Evolutionary conservation across 257 asterid species (phyloP), one percentile per base, ranked within the genome.

Genomic region (Lavandula angustifolia): DNA sequence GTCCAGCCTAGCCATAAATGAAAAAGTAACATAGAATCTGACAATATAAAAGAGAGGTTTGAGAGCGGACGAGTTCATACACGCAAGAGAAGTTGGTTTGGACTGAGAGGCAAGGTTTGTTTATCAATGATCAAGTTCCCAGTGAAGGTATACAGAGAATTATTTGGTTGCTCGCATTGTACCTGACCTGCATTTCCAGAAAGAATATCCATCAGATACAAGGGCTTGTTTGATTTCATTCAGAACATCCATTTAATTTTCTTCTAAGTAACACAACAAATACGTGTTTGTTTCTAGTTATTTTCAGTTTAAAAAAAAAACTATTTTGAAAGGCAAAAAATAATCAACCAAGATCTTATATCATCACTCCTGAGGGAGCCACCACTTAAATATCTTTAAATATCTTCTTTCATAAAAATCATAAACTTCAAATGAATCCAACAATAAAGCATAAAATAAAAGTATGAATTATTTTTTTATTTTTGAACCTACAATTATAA

Each of bases 161-260:
- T 94, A 74, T 94, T 94, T 64, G 99, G 99, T 75, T 91, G 96
- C 87, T 94, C 99, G 52, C 98, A 91, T 68, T 94, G 99, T 71
- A 94, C 80, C 84, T 94, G 98, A 65, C 99, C 99, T 94, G 96
- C 82, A 81, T 65, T 44, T 72, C 47, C 68, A 34, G 70, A 38
- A 66, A 59, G 58, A 69, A 73, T 11, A 47, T 55, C 51, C 69
- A 69, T 73, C 66, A 78, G 71, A 71, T 16, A 76, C 16, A 54
- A 51, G 63, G 27, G 67, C 53, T 41, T 11, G 53, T 60, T 60
- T 40, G 64, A 17, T 40, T 10, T 60, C 7, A 7, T 60, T 6
- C 60, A 7, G 22, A 40, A 41, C 16, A n/a, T 1, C 18, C 40
- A 40, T 27, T 6, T 22, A 22, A 41, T 22, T 12, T 49, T 11